phyloP scores from a whole-genome alignment of 2,329 filamentous ascomycete species.

The Daldinia eschscholtzii region DNA sequence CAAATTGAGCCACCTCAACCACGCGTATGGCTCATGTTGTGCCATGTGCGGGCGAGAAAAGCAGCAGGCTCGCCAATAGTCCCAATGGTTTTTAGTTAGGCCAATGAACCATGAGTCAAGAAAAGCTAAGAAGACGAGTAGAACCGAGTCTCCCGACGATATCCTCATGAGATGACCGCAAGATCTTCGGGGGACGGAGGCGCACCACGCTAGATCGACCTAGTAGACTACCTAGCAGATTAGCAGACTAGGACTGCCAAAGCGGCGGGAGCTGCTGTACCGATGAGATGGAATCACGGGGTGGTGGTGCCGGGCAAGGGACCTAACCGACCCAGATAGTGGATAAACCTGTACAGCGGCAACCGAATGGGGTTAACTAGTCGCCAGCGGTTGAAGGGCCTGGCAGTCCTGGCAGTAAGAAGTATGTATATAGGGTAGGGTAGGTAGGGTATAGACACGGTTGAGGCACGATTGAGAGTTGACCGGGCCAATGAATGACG shows the following conservation, averaged over 20 bases:
- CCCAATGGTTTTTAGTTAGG: neutral
- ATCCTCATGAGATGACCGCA: constrained; percentile 34
- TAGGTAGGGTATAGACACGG: constrained; percentile 3
- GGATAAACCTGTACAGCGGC: constrained; percentile 18
- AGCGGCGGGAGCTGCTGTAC: constrained; percentile 21
- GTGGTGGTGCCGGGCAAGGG: constrained; percentile 23
- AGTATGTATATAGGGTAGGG: neutral
- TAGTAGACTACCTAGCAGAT: constrained; percentile 9
- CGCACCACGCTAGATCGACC: constrained; percentile 24
- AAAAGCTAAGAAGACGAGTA: constrained; percentile 10
- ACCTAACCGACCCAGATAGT: constrained; percentile 14
- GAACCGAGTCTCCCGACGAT: constrained; percentile 35
- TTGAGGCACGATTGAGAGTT: constrained; percentile 6
- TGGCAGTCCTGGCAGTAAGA: neutral
- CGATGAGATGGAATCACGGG: constrained; percentile 30
- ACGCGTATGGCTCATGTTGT: constrained; percentile 29
- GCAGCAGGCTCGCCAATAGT: constrained; percentile 13
- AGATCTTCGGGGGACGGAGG: constrained; percentile 30
- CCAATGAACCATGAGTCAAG: constrained; percentile 17
- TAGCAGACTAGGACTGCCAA: neutral
- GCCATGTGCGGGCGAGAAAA: constrained; percentile 14
- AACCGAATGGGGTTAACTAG: constrained; percentile 18
- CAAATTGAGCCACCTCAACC: constrained; percentile 23
- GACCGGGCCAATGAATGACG: constrained; percentile 22
- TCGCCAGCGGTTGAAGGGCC: constrained; percentile 5